phyloP scores from a whole-genome alignment of 2,329 filamentous ascomycete species.

The Lasiodiplodia sp. region DNA sequence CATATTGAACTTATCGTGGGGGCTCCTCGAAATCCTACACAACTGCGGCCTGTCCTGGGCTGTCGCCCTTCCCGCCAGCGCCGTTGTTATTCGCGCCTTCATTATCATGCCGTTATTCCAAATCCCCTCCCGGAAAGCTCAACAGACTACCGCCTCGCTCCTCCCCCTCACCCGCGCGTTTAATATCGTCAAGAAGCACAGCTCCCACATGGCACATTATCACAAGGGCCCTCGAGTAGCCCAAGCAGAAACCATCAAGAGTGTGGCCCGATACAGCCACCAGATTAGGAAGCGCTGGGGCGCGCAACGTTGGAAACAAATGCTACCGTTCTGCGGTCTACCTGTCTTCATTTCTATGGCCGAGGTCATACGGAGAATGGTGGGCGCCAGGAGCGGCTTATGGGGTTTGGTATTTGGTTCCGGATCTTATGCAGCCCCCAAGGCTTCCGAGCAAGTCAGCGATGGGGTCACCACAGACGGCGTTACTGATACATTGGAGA shows the following conservation, averaged over 20 bases:
- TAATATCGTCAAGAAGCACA: not conserved
- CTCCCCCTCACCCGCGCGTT: slow-evolving; percentile 40
- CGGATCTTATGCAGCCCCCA: not conserved
- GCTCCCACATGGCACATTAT: not conserved
- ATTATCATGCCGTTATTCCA: slow-evolving; percentile 57
- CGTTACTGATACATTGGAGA: not conserved
- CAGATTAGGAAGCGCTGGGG: slow-evolving; percentile 20
- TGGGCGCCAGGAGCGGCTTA: slow-evolving; percentile 38
- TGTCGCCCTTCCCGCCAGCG: slow-evolving; percentile 62
- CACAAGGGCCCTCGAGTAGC: not conserved
- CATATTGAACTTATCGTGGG: not conserved
- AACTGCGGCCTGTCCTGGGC: slow-evolving; percentile 61
- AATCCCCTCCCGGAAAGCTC: slow-evolving; percentile 50
- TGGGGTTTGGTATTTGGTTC: slow-evolving; percentile 2
- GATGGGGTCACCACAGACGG: not conserved
- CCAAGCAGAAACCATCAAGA: not conserved
- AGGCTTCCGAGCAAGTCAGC: not conserved
- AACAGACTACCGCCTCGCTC: slow-evolving; percentile 52
- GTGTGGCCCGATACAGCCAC: not conserved
- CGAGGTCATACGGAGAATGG: slow-evolving; percentile 46
- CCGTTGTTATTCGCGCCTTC: slow-evolving; percentile 57
- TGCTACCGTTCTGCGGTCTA: slow-evolving; percentile 36
- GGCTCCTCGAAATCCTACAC: slow-evolving; percentile 58
- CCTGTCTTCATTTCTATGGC: slow-evolving; percentile 49
- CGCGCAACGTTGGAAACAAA: slow-evolving; percentile 1